Conservation (phyloP, 352 stramenopile genomes). For the Phytophthora palmivora region DNA sequence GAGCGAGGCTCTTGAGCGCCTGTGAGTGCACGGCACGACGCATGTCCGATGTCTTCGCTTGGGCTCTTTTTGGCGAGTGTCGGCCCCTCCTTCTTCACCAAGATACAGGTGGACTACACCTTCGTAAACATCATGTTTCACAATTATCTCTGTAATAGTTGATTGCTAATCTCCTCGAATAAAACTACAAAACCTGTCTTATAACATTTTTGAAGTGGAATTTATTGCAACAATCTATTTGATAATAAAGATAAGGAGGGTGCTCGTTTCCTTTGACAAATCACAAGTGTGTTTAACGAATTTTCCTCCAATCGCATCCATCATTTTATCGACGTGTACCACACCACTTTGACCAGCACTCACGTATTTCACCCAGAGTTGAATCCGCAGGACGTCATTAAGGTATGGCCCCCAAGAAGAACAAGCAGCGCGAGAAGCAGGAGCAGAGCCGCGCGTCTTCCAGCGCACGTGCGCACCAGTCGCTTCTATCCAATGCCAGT, state of each 20-base stretch:
- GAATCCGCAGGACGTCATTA: constrained; percentile 7
- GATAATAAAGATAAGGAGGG: no score
- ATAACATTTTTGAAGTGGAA: no score
- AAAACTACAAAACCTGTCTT: no score
- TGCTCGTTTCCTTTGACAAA: no score
- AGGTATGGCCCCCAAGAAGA: constrained; percentile 70
- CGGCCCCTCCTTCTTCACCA: constrained; percentile 21
- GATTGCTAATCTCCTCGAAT: neutral
- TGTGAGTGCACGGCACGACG: constrained; percentile 52
- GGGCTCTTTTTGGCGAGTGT: constrained; percentile 20
- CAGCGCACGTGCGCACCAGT: constrained; percentile 75
- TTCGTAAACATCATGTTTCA: constrained; percentile 7
- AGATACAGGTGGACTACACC: constrained; percentile 8
- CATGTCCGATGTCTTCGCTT: constrained; percentile 46
- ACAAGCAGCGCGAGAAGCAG: constrained; percentile 90
- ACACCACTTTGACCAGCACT: constrained; percentile 29
- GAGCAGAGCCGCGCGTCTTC: constrained; percentile 86
- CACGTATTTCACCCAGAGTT: constrained; percentile 6
- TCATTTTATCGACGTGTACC: constrained; percentile 10
- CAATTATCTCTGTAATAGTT: neutral
- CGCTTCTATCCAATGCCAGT: constrained; percentile 49
- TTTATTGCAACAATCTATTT: no score
- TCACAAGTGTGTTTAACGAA: no score
- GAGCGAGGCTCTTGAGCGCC: constrained; percentile 52
- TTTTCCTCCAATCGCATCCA: constrained; percentile 35